These are phyloP conservation scores for Chalaropsis thielavioides DNA, from an alignment of 2,329 filamentous ascomycete species.

Conservation along the genomic window DNA sequence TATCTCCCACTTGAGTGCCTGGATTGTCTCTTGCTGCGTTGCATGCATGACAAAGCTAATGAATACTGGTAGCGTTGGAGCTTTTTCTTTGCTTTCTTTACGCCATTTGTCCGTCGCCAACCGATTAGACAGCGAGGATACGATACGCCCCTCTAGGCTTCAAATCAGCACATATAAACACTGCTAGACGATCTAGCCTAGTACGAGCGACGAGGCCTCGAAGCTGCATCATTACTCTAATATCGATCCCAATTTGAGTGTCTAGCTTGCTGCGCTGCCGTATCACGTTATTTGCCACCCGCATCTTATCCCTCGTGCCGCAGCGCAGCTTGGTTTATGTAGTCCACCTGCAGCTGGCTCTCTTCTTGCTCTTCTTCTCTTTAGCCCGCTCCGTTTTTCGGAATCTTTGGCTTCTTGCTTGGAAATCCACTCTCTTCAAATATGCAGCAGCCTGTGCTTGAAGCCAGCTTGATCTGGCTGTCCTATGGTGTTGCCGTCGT, in stretches of 20 bases:
- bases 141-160: neutral
- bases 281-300: neutral
- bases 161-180: neutral
- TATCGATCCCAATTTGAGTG: neutral
- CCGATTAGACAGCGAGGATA: neutral
- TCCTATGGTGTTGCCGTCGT: conserved; percentile 73
- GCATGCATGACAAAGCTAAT: neutral
- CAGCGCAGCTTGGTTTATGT: neutral
- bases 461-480: conserved; percentile 87
- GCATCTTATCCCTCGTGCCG: neutral
- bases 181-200: neutral
- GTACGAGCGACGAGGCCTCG: neutral
- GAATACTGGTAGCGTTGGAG: neutral
- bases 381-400: neutral
- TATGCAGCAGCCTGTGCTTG: neutral
- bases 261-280: neutral
- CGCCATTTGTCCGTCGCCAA: too few species aligned
- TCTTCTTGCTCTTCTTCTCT: neutral
- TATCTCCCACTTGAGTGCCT: neutral
- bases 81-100: neutral
- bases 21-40: neutral
- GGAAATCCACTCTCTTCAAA: neutral
- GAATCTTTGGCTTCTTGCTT: neutral
- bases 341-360: neutral
- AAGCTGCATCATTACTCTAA: neutral